phyloP scores from a whole-genome alignment of 805 yeast species.

The Saturnispora hagleri region DNA sequence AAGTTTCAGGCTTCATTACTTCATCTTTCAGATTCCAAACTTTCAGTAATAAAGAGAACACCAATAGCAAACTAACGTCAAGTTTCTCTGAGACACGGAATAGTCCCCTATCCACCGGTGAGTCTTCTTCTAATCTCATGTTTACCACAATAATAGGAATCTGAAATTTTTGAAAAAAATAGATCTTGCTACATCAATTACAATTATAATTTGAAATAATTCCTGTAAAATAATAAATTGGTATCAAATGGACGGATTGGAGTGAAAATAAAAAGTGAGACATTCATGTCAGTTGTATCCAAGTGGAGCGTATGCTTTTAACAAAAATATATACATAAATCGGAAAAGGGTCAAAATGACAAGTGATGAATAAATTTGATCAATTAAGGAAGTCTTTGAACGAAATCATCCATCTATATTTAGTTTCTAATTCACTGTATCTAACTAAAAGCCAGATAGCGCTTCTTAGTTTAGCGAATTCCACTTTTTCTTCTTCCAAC shows the following conservation, averaged over 20 bases:
- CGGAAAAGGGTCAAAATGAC: no score
- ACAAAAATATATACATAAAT: no score
- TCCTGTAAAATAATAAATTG: no score
- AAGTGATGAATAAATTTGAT: neutral
- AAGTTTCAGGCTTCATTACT: neutral
- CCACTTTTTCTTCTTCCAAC: neutral
- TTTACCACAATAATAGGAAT: neutral
- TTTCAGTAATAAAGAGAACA: neutral
- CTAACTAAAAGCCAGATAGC: constrained; percentile 6
- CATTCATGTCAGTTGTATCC: no score
- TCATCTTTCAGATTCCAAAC: neutral
- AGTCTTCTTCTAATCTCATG: neutral
- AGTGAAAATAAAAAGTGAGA: no score
- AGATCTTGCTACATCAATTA: neutral
- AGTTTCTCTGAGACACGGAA: neutral
- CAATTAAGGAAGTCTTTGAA: constrained; percentile 4
- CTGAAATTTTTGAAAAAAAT: neutral
- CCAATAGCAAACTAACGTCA: neutral
- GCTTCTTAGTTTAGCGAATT: neutral
- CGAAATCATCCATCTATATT: constrained; percentile 8
- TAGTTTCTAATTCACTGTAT: constrained; percentile 7
- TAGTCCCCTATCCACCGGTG: neutral
- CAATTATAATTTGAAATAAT: no score
- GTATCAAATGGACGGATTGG: no score
- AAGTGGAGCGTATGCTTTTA: no score